Percentiles rank a stretch among this genome's conserved stretches.
Conservation (phyloP, 495 filamentous ascomycete genomes). For the Lasiosphaeriaceae sp. region DNA sequence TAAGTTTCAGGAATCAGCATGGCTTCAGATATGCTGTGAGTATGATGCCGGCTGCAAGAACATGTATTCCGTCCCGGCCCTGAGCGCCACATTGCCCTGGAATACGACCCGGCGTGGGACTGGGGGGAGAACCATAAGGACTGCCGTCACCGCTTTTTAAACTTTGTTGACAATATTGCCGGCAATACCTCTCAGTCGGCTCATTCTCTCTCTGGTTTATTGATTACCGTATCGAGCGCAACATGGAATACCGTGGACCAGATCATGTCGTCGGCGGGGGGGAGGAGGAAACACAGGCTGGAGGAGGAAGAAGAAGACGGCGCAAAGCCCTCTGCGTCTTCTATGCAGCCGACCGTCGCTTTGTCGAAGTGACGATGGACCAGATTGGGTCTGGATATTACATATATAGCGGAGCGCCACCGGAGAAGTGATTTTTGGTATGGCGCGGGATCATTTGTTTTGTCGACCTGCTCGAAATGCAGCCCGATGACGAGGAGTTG, state of each 20-base stretch:
- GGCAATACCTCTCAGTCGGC: no score
- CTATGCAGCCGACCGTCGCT: constrained; percentile 11
- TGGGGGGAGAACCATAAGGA: not conserved
- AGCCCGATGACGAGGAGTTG: not conserved
- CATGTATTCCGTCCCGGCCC: no score
- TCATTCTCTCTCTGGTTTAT: constrained; percentile 8
- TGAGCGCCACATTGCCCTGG: constrained; percentile 9
- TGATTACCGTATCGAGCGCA: constrained; percentile 12
- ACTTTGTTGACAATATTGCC: not conserved
- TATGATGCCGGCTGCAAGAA: no score
- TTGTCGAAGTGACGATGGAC: constrained; percentile 5
- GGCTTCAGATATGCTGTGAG: not conserved
- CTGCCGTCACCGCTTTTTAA: not conserved
- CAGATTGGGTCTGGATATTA: constrained; percentile 2
- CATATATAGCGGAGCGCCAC: not conserved
- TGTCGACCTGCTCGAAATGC: not conserved
- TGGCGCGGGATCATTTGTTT: not conserved
- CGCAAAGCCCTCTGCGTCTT: not conserved
- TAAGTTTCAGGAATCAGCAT: not conserved
- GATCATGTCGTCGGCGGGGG: not conserved
- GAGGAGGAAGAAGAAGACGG: no score
- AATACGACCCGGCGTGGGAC: constrained; percentile 10
- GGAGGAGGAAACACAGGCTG: no score
- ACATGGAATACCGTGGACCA: not conserved
- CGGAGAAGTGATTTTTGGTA: not conserved